These are phyloP conservation scores for Phaeosphaeriaceae sp. DNA, from an alignment of 2,329 filamentous ascomycete genomes.

Conservation along the genomic window DNA sequence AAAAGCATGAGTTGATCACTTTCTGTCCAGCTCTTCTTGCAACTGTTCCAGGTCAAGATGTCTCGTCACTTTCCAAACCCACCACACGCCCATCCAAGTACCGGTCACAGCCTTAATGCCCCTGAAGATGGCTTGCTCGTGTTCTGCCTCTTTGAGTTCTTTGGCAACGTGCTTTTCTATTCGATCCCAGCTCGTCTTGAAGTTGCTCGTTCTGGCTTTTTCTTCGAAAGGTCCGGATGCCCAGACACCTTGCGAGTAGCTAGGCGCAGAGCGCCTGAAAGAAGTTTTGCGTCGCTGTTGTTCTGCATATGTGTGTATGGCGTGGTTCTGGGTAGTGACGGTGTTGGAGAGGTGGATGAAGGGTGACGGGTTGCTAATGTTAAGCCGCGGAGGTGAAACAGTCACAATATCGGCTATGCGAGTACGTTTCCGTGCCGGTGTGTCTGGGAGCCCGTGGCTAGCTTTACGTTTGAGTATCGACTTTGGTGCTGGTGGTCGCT, in stretches of 20 bases:
- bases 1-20: background rate
- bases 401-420: conserved; percentile 10
- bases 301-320: conserved; percentile 7
- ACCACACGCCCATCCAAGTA: conserved; percentile 13
- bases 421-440: conserved; percentile 12
- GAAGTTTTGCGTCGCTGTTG: conserved; percentile 3
- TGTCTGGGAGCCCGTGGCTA: background rate
- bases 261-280: background rate
- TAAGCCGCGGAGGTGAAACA: conserved; percentile 14
- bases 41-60: background rate
- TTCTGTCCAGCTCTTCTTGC: background rate
- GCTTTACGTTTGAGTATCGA: conserved; percentile 17
- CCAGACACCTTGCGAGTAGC: conserved; percentile 16
- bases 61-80: conserved; percentile 1
- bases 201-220: conserved; percentile 19
- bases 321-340: conserved; percentile 3
- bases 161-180: background rate
- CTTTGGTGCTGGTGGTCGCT: background rate
- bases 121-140: conserved; percentile 6
- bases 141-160: conserved; percentile 6
- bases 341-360: conserved; percentile 7
- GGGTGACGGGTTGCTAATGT: conserved; percentile 8
- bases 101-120: conserved; percentile 7
- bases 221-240: conserved; percentile 7
- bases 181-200: background rate